phyloP scores from a whole-genome alignment of 2,329 filamentous ascomycete genomes.

The Verticillium longisporum region DNA sequence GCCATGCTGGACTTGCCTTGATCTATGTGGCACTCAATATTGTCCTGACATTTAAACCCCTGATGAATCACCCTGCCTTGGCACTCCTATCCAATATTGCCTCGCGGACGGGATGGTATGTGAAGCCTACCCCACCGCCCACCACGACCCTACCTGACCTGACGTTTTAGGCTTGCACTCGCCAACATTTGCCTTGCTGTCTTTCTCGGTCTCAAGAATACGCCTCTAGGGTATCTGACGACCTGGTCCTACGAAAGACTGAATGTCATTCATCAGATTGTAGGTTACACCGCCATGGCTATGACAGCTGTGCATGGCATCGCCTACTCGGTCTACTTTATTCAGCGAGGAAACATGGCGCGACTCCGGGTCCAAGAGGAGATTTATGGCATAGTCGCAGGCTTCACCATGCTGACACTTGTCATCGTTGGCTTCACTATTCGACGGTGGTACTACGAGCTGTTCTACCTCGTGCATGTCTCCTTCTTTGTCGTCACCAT shows the following conservation, averaged over 20 bases:
- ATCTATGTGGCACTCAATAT: slow-evolving; percentile 26
- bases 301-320: slow-evolving; percentile 38
- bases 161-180: slow-evolving; percentile 25
- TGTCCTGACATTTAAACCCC: slow-evolving; percentile 22
- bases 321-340: slow-evolving; percentile 35
- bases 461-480: slow-evolving; percentile 49
- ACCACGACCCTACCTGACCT: background rate
- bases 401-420: slow-evolving; percentile 36
- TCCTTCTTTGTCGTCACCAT: slow-evolving; percentile 40
- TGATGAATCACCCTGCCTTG: slow-evolving; percentile 21
- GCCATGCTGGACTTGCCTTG: slow-evolving; percentile 21
- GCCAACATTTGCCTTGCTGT: slow-evolving; percentile 44
- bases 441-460: slow-evolving; percentile 44
- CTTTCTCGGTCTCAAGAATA: slow-evolving; percentile 49
- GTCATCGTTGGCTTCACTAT: slow-evolving; percentile 35
- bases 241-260: slow-evolving; percentile 52
- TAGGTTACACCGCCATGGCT: slow-evolving; percentile 41
- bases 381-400: slow-evolving; percentile 42
- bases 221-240: slow-evolving; percentile 45
- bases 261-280: slow-evolving; percentile 48
- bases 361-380: slow-evolving; percentile 28
- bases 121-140: background rate
- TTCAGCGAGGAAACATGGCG: slow-evolving; percentile 14
- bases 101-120: slow-evolving; percentile 31
- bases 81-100: slow-evolving; percentile 24